phyloP scores from a whole-genome alignment of 768 basidiomycete genomes.

The Strobilomyces echinocephalus region DNA sequence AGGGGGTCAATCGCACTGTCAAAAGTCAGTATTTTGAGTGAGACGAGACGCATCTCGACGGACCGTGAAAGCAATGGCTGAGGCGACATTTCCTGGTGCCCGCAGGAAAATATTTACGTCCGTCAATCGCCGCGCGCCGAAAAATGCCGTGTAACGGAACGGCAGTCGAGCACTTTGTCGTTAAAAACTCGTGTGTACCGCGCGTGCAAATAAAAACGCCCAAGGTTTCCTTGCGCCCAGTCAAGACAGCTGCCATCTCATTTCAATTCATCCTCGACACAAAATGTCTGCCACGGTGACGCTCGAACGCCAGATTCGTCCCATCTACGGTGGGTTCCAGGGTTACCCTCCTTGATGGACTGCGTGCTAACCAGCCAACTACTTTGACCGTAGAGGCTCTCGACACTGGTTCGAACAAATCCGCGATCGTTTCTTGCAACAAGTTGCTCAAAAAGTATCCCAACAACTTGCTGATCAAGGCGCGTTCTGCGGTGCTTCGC shows the following conservation, averaged over 20 bases:
- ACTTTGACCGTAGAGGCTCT: slow-evolving; percentile 57
- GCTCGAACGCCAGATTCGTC: slow-evolving; percentile 77
- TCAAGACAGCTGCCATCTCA: background rate
- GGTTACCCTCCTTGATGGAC: background rate
- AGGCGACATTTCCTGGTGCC: slow-evolving; percentile 38
- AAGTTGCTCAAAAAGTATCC: slow-evolving; percentile 86
- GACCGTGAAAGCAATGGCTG: slow-evolving; percentile 34
- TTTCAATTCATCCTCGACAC: slow-evolving; percentile 1
- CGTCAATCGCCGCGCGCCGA: slow-evolving; percentile 16
- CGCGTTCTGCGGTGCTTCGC: slow-evolving; percentile 15
- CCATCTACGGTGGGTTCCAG: slow-evolving; percentile 65
- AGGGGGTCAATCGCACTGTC: slow-evolving; percentile 63
- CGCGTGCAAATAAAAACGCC: slow-evolving; percentile 5
- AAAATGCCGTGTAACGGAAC: slow-evolving; percentile 24
- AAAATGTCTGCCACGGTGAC: slow-evolving; percentile 50
- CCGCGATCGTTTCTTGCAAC: slow-evolving; percentile 79
- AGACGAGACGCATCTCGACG: background rate
- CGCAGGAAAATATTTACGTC: background rate
- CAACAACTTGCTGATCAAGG: slow-evolving; percentile 68
- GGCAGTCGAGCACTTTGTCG: slow-evolving; percentile 14
- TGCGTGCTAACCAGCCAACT: slow-evolving; percentile 1
- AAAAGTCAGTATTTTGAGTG: slow-evolving; percentile 1
- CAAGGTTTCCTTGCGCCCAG: background rate
- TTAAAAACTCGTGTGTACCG: slow-evolving; percentile 24
- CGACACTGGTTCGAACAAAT: slow-evolving; percentile 83